Percentiles rank a stretch among this genome's conserved stretches.
Conservation (phyloP, 192 early-diverging fungal genomes). For the Linnemannia schmuckeri region DNA sequence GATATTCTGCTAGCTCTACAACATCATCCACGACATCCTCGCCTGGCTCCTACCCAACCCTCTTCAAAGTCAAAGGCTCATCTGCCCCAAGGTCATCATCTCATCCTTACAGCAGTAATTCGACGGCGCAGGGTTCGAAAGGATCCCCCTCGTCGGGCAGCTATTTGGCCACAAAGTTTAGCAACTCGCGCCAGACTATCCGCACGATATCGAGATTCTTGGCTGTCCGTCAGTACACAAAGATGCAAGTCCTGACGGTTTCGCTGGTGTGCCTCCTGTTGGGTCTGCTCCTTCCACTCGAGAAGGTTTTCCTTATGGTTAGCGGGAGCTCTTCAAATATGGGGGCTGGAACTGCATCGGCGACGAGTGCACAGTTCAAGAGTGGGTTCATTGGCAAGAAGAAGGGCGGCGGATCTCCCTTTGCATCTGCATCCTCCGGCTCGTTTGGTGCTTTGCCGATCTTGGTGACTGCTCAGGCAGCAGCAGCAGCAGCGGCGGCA, state of each 20-base stretch:
- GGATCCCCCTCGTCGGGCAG: background rate
- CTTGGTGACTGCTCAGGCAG: background rate
- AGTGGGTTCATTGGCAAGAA: conserved; percentile 10
- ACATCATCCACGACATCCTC: conserved; percentile 28
- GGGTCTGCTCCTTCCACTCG: conserved; percentile 56
- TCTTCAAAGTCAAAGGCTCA: conserved; percentile 29
- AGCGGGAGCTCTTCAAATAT: background rate
- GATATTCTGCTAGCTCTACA: conserved; percentile 33
- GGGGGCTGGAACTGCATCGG: background rate
- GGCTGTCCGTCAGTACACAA: conserved; percentile 54
- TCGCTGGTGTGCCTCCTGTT: conserved; percentile 54
- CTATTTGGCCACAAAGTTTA: conserved; percentile 30
- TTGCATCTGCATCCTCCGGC: background rate
- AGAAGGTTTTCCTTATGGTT: conserved; percentile 43
- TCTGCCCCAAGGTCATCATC: conserved; percentile 1
- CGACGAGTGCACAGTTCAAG: conserved; percentile 14
- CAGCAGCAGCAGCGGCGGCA: conserved; percentile 2
- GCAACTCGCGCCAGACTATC: conserved; percentile 38
- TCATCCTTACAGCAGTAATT: background rate
- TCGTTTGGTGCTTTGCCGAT: conserved; percentile 14
- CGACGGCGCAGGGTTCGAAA: background rate
- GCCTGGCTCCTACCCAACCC: conserved; percentile 45
- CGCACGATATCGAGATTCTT: conserved; percentile 35
- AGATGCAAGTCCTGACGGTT: conserved; percentile 59
- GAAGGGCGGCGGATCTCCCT: background rate